Evolutionary conservation across 2,329 filamentous ascomycete genomes (phyloP).

Genomic region (Didymella pinodella): DNA sequence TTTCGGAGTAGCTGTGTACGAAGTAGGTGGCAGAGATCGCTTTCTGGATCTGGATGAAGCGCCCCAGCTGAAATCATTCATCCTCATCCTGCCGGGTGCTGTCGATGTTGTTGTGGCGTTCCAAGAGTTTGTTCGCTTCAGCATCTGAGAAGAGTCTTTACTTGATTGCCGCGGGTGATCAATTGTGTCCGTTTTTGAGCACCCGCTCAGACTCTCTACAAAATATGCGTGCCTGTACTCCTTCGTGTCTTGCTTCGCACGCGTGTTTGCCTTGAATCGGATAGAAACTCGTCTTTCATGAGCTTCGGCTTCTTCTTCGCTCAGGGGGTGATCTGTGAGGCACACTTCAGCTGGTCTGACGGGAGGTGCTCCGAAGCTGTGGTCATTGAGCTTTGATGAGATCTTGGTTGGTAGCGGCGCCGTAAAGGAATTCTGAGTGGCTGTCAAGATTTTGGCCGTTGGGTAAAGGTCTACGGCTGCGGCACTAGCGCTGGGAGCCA

Average conservation of each 20-base stretch:
- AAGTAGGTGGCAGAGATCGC: background rate
- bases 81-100: background rate
- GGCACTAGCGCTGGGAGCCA: background rate
- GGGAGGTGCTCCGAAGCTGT: too few species aligned
- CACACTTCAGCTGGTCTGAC: background rate
- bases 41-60: slow-evolving; percentile 1
- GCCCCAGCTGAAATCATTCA: background rate
- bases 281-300: background rate
- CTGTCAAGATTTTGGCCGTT: background rate
- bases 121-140: background rate
- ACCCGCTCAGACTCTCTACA: background rate
- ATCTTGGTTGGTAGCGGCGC: background rate
- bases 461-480: background rate
- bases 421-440: background rate
- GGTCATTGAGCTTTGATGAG: too few species aligned
- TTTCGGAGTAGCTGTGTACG: background rate
- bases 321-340: background rate
- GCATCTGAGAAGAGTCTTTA: background rate
- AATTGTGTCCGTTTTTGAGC: background rate
- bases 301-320: background rate
- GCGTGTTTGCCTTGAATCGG: too few species aligned
- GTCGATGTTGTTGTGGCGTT: background rate
- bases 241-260: background rate
- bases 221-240: slow-evolving; percentile 3
- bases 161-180: background rate